phyloP scores from a whole-genome alignment of 2,329 filamentous ascomycete genomes.

The Teratosphaeria epicoccoides region DNA sequence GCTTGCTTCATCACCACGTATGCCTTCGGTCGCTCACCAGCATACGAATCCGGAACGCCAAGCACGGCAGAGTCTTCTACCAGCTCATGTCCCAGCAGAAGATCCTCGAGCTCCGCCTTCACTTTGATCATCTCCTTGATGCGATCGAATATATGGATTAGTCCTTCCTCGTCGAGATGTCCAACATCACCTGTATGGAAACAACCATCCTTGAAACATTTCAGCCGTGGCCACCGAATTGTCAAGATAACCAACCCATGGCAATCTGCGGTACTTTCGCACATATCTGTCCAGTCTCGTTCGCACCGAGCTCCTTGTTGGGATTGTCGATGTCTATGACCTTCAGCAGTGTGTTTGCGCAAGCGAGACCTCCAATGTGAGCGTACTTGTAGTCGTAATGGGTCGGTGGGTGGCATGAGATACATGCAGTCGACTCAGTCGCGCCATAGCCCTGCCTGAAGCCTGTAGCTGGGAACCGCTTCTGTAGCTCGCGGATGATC shows the following conservation, averaged over 20 bases:
- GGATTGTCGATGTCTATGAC: conserved; percentile 44
- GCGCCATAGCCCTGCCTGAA: conserved; percentile 61
- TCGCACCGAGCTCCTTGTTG: conserved; percentile 36
- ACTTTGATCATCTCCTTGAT: conserved; percentile 63
- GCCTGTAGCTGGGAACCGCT: conserved; percentile 47
- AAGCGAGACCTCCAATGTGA: conserved; percentile 43
- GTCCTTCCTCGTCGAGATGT: conserved; percentile 43
- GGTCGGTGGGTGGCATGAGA: conserved; percentile 49
- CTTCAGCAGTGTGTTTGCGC: conserved; percentile 49
- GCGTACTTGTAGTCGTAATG: conserved; percentile 50
- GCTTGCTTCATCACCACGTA: conserved; percentile 41
- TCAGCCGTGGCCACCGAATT: conserved; percentile 27
- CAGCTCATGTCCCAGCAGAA: conserved; percentile 45
- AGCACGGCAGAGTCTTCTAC: conserved; percentile 50
- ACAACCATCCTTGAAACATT: conserved; percentile 39
- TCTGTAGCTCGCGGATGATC: conserved; percentile 45
- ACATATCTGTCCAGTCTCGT: conserved; percentile 40
- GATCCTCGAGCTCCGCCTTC: conserved; percentile 54
- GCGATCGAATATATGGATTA: conserved; percentile 49
- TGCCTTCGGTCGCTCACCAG: conserved; percentile 48
- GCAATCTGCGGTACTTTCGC: conserved; percentile 28
- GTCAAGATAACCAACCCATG: conserved; percentile 28
- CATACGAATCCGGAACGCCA: conserved; percentile 44
- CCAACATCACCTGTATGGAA: conserved; percentile 51
- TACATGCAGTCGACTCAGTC: conserved; percentile 54